Percentiles rank a stretch among this genome's conserved stretches.
phyloP scores from a whole-genome alignment of 1,284 basidiomycete genomes.

The Moesziomyces globuligerus region DNA sequence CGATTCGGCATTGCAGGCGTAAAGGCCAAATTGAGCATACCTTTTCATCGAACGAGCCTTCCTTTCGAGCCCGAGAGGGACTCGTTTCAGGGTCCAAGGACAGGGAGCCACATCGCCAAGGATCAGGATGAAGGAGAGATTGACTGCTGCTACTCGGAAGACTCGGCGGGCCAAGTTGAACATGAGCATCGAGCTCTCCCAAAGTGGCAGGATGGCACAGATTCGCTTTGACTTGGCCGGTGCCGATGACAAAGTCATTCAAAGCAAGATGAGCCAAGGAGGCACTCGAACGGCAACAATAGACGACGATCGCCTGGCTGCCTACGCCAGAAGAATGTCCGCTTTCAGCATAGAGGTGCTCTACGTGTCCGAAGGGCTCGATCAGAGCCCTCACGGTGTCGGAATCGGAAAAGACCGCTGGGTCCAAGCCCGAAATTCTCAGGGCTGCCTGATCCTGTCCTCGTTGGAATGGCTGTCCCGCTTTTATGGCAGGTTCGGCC shows the following conservation, averaged over 20 bases:
- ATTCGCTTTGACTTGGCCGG: conserved; percentile 7
- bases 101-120: no score
- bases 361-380: conserved; percentile 30
- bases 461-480: neutral
- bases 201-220: neutral
- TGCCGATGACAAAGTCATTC: conserved; percentile 23
- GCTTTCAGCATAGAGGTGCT: neutral
- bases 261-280: conserved; percentile 20
- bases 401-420: conserved; percentile 15
- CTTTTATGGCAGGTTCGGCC: neutral
- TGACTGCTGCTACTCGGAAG: no score
- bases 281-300: conserved; percentile 36
- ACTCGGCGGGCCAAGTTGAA: no score
- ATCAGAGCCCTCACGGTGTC: conserved; percentile 27
- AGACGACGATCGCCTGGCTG: conserved; percentile 6
- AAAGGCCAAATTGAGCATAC: no score
- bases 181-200: neutral
- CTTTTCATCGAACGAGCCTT: no score
- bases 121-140: no score
- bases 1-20: no score
- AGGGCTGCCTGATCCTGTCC: conserved; percentile 3
- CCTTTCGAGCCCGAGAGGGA: no score
- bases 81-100: no score
- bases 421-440: conserved; percentile 16
- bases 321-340: neutral